These are phyloP conservation scores for Dactylonectria estremocensis DNA, from an alignment of 2,329 filamentous ascomycete genomes.

Conservation along the genomic window DNA sequence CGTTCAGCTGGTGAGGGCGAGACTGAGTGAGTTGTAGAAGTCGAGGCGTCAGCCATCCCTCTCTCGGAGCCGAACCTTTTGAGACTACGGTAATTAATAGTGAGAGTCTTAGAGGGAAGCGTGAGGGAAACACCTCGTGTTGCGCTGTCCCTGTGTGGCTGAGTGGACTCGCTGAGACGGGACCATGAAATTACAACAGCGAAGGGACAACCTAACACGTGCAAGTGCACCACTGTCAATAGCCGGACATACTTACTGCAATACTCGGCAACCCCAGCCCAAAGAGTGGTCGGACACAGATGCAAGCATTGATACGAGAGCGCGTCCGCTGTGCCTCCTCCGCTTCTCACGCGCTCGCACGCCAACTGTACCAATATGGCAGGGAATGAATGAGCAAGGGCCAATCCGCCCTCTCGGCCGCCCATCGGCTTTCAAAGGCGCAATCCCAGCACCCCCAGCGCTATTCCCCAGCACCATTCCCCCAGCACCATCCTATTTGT, in stretches of 20 bases:
- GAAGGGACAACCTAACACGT: constrained; percentile 13
- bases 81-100: constrained; percentile 2
- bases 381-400: constrained; percentile 15
- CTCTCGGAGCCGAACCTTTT: constrained; percentile 14
- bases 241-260: not conserved
- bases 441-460: constrained; percentile 9
- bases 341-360: constrained; percentile 14
- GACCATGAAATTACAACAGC: constrained; percentile 19
- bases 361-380: not conserved
- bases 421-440: constrained; percentile 16
- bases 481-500: constrained; percentile 7
- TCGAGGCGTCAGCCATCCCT: constrained; percentile 23
- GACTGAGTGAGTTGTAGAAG: constrained; percentile 14
- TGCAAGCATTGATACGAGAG: constrained; percentile 17
- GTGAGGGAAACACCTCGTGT: constrained; percentile 9
- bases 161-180: constrained; percentile 21
- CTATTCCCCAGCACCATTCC: not conserved
- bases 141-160: constrained; percentile 14
- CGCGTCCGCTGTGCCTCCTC: constrained; percentile 21
- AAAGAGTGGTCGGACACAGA: not conserved
- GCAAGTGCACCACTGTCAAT: constrained; percentile 18
- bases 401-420: constrained; percentile 20
- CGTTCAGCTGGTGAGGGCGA: constrained; percentile 9
- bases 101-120: constrained; percentile 13
- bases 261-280: not conserved